Percentiles rank a stretch among this genome's conserved stretches.
Evolutionary conservation across 1,284 basidiomycete genomes (phyloP).

Genomic region (Tilletia indica): DNA sequence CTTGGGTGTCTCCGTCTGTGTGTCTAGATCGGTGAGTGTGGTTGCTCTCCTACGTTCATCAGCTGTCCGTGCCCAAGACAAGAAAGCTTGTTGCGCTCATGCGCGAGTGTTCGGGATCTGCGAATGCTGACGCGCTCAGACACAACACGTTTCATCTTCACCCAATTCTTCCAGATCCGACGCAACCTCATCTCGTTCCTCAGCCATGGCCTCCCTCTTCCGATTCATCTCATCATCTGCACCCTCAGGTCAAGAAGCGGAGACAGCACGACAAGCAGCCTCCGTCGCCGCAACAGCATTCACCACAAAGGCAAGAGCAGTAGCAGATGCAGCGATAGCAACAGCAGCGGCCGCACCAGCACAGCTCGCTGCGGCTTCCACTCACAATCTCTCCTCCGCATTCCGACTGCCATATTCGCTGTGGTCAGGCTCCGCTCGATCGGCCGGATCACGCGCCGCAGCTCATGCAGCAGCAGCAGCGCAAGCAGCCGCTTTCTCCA

Average conservation of each 20-base stretch:
- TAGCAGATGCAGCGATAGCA: too few relatives aligned
- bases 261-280: background rate
- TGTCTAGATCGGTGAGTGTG: too few relatives aligned
- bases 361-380: background rate
- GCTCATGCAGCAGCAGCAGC: background rate
- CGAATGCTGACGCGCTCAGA: too few relatives aligned
- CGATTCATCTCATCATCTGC: background rate
- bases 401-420: background rate
- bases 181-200: background rate
- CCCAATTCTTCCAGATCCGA: too few relatives aligned
- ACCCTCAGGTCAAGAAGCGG: background rate
- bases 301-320: too few relatives aligned
- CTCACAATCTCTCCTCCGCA: slow-evolving; percentile 8
- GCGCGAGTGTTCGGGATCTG: too few relatives aligned
- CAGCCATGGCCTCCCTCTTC: slow-evolving; percentile 18
- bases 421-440: slow-evolving; percentile 7
- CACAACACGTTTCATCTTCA: too few relatives aligned
- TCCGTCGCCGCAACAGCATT: too few relatives aligned
- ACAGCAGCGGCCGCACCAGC: background rate
- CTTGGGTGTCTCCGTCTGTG: too few relatives aligned
- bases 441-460: background rate
- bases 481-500: background rate
- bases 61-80: too few relatives aligned
- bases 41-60: too few relatives aligned
- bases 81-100: too few relatives aligned